Percentiles rank a stretch among this genome's conserved stretches.
Conservation (phyloP, 805 yeast species). For the Cyberlindnera saturnus region DNA sequence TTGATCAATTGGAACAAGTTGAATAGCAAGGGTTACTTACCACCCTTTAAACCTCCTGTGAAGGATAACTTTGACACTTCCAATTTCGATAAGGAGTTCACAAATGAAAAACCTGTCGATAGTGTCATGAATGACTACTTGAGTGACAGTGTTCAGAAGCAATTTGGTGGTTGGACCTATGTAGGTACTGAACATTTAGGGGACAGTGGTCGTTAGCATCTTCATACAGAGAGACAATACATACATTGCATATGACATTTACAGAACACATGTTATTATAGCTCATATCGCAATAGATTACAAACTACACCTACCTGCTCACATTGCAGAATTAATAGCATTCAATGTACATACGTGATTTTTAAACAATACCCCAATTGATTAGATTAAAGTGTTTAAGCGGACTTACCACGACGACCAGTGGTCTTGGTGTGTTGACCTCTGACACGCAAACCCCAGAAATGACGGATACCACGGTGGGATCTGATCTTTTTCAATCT, state of each 20-base stretch:
- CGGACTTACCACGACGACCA: slow-evolving; percentile 78
- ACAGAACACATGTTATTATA: not conserved
- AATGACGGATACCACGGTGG: slow-evolving; percentile 99
- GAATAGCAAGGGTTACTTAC: slow-evolving; percentile 79
- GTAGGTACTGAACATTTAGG: slow-evolving; percentile 56
- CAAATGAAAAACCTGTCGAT: slow-evolving; percentile 89
- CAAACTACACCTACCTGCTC: too few species aligned
- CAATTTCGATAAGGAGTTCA: slow-evolving; percentile 88
- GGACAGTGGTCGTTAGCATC: slow-evolving; percentile 13
- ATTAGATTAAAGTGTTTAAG: slow-evolving; percentile 6
- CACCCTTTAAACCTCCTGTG: slow-evolving; percentile 93
- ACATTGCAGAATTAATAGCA: not conserved
- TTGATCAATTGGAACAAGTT: slow-evolving; percentile 88
- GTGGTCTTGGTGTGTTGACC: slow-evolving; percentile 99
- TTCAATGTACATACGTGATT: slow-evolving; percentile 11
- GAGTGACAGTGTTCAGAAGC: slow-evolving; percentile 93
- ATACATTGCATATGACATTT: not conserved
- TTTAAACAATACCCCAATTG: slow-evolving; percentile 1
- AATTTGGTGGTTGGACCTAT: slow-evolving; percentile 99
- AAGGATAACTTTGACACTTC: slow-evolving; percentile 82
- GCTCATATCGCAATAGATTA: not conserved
- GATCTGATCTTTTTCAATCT: slow-evolving; percentile 99
- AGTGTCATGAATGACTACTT: slow-evolving; percentile 90
- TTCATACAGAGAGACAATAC: too few species aligned
- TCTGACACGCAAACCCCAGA: slow-evolving; percentile 99